Conservation (phyloP, 306 rosid species). For the Cyclanthera cordifolia region DNA sequence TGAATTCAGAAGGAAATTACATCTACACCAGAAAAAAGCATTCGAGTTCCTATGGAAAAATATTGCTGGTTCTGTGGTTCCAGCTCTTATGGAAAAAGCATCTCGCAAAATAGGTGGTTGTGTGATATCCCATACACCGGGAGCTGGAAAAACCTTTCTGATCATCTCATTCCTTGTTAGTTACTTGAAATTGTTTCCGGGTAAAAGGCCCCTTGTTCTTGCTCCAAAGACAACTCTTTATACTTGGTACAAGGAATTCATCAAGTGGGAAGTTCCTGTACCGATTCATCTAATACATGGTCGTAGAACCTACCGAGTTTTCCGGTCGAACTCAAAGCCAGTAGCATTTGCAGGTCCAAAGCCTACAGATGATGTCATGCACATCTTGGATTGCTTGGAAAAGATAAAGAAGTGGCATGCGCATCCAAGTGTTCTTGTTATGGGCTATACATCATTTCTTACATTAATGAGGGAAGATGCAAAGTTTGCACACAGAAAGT, state of each 20-base stretch:
- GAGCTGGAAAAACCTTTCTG: slow-evolving; percentile 81
- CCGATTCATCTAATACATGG: slow-evolving; percentile 77
- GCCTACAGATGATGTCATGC: slow-evolving; percentile 55
- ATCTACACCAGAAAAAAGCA: slow-evolving; percentile 75
- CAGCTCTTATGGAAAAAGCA: slow-evolving; percentile 30
- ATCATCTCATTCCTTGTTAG: slow-evolving; percentile 71
- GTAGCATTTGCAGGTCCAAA: slow-evolving; percentile 34
- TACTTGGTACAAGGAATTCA: slow-evolving; percentile 81
- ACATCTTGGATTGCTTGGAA: slow-evolving; percentile 61
- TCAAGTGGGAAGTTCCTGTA: slow-evolving; percentile 64
- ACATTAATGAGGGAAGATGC: slow-evolving; percentile 79
- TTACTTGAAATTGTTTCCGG: slow-evolving; percentile 66
- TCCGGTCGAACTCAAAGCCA: slow-evolving; percentile 27
- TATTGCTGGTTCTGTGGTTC: slow-evolving; percentile 60
- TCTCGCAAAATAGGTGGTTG: slow-evolving; percentile 65
- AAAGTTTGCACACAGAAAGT: slow-evolving; percentile 55
- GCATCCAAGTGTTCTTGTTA: slow-evolving; percentile 79
- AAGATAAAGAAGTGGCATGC: slow-evolving; percentile 82
- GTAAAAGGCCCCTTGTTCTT: slow-evolving; percentile 60
- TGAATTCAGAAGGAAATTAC: slow-evolving; percentile 32
- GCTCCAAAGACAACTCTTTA: slow-evolving; percentile 86
- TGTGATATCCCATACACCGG: slow-evolving; percentile 88
- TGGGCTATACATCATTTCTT: slow-evolving; percentile 84
- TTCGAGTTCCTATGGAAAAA: slow-evolving; percentile 82
- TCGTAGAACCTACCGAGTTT: slow-evolving; percentile 38